Conservation (phyloP, 345 rosid genomes). For the Populus pruinosa region DNA sequence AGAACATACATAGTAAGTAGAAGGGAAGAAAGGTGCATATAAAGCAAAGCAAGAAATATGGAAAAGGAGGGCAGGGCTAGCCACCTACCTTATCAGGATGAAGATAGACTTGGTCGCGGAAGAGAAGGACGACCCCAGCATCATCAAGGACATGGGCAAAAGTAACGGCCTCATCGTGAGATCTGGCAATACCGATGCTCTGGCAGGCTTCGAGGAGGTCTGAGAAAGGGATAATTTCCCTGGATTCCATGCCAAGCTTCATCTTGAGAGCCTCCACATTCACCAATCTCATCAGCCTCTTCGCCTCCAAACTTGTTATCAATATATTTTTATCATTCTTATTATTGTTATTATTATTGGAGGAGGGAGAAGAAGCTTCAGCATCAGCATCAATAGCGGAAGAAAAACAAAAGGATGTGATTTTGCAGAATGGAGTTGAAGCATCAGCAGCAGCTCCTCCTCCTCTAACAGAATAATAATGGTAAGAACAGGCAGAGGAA, state of each 20-base stretch:
- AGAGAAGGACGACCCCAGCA: conserved; percentile 79
- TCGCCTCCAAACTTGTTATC: conserved; percentile 57
- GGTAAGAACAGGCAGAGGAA: background rate
- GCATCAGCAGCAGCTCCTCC: background rate
- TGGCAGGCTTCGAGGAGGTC: conserved; percentile 61
- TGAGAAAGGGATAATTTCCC: conserved; percentile 58
- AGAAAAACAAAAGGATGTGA: background rate
- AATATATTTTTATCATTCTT: background rate
- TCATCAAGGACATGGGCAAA: conserved; percentile 84
- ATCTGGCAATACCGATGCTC: conserved; percentile 65
- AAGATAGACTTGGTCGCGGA: conserved; percentile 79
- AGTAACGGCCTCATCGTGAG: conserved; percentile 63
- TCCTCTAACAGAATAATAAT: background rate
- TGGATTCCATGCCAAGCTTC: conserved; percentile 62
- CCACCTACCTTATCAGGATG: conserved; percentile 97
- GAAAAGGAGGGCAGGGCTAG: background rate
- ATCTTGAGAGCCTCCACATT: conserved; percentile 71
- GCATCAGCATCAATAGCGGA: background rate
- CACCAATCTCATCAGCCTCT: conserved; percentile 76
- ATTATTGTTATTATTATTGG: background rate
- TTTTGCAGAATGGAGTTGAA: background rate
- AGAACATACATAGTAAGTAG: background rate
- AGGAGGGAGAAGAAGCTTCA: background rate
- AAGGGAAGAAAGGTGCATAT: background rate
- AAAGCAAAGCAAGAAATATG: background rate